Base-by-base conservation (phyloP, 176 grass and related monocot species). In the Aegilops sharonensis region DNA sequence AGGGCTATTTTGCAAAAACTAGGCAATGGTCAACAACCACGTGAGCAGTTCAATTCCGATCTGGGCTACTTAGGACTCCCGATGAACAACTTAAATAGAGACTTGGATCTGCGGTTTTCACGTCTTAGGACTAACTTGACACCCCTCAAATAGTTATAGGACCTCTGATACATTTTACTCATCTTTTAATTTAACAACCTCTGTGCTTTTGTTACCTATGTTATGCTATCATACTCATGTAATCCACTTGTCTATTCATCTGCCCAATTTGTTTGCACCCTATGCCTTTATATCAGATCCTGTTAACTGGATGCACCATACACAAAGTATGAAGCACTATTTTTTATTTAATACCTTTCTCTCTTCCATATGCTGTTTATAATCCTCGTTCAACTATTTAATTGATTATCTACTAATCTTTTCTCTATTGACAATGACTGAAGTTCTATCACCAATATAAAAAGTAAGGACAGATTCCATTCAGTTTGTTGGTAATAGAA, bases 361-460 rank as follows among this genome's bases (percentile, higher is more conserved):
- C 13, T 68, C 35, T 75, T 43, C 29, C 15, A 81, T 37, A 32
- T 79, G 42, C 21, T 17, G 5, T 13, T 73, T 64, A n/a, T 35
- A 84, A 70, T 80, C 57, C 45, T 18, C 57, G 5, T 65, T 56
- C 67, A 74, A 84, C 84, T 42, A 20, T 75, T 85, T 25, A 25
- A 70, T 34, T 69, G 65, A 82, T 36, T 54, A 70, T 56, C 7
- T n/a, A 36, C 47, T 6, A 50, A 54, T 37, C 18, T 70, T 82
- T 68, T 25, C 0, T 13, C 30, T 81, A 8, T 56, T 4, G 5
- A 70, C 65, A 23, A 24, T 81, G 64, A 81, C 79, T 34, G 20
- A 17, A 70, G 30, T 36, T 69, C 20, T 82, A 37, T 34, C 31
- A 54, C 64, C 43, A 67, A 29, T 32, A 48, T 68, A 68, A 68